Percentiles rank a stretch among this genome's conserved stretches.
Conservation (phyloP, 768 basidiomycete genomes). For the Mycena galericulata region DNA sequence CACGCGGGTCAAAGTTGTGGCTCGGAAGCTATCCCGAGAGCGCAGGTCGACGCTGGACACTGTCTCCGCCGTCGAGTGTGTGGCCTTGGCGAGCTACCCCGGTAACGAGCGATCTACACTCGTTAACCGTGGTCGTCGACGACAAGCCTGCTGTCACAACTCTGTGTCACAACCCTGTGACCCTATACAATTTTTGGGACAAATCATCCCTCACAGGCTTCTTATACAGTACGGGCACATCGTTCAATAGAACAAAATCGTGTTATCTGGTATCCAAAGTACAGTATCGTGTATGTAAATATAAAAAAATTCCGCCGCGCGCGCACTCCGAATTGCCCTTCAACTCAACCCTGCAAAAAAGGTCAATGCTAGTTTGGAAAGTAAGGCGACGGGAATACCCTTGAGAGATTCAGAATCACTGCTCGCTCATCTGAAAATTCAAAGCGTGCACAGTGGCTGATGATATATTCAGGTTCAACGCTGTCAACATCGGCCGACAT, state of each 20-base stretch:
- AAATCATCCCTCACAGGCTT: neutral
- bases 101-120: neutral
- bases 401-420: neutral
- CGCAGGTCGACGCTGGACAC: no score
- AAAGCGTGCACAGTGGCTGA: conserved; percentile 18
- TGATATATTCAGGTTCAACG: neutral
- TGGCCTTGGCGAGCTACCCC: neutral
- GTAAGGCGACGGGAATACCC: conserved; percentile 38
- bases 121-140: neutral
- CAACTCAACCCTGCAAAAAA: conserved; percentile 1
- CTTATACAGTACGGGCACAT: neutral
- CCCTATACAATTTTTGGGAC: neutral
- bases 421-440: conserved; percentile 1
- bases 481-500: neutral
- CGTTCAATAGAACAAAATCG: neutral
- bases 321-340: neutral
- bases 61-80: neutral
- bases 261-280: neutral
- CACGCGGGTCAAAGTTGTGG: no score
- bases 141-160: neutral
- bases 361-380: neutral
- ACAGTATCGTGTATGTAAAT: neutral
- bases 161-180: neutral
- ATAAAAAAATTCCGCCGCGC: neutral
- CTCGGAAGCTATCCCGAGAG: no score